These are phyloP conservation scores for Zopfochytrium polystomum DNA, from an alignment of 371 early-diverging fungal species.

Conservation along the genomic window DNA sequence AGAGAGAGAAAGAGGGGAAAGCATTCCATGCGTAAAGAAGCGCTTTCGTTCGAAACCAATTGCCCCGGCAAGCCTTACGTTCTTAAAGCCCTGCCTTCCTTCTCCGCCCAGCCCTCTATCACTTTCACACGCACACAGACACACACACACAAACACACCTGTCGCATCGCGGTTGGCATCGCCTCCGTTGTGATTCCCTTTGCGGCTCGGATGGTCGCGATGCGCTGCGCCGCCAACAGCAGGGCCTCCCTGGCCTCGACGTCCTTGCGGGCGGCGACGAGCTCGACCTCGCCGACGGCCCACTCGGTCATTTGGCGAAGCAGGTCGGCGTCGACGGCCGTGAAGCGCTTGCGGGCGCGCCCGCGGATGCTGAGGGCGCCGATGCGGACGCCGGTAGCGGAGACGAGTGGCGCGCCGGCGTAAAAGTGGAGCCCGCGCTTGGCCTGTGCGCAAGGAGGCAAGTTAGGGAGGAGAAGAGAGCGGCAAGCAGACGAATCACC, in stretches of 20 bases:
- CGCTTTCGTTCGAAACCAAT: no score
- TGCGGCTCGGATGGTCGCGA: neutral
- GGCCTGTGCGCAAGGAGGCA: slow-evolving; percentile 2
- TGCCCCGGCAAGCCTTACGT: no score
- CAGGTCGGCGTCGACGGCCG: slow-evolving; percentile 24
- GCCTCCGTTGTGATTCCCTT: no score
- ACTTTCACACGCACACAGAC: no score
- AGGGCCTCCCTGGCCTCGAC: slow-evolving; percentile 8
- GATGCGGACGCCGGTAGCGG: slow-evolving; percentile 18
- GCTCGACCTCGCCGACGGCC: slow-evolving; percentile 24
- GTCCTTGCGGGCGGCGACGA: slow-evolving; percentile 14
- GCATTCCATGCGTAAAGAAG: no score
- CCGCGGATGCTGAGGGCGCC: slow-evolving; percentile 28
- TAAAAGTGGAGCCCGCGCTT: slow-evolving; percentile 21
- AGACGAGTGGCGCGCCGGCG: slow-evolving; percentile 25
- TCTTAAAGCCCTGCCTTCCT: no score
- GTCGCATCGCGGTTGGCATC: no score
- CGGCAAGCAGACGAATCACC: no score
- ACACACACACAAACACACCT: no score
- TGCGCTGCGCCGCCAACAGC: neutral
- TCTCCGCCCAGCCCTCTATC: no score
- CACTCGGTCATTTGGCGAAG: slow-evolving; percentile 30
- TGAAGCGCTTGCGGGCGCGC: slow-evolving; percentile 18
- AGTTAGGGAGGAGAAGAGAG: no score
- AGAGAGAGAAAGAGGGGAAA: no score